Conservation (phyloP, 2,329 filamentous ascomycete genomes). For the Penicillium sclerotiorum region DNA sequence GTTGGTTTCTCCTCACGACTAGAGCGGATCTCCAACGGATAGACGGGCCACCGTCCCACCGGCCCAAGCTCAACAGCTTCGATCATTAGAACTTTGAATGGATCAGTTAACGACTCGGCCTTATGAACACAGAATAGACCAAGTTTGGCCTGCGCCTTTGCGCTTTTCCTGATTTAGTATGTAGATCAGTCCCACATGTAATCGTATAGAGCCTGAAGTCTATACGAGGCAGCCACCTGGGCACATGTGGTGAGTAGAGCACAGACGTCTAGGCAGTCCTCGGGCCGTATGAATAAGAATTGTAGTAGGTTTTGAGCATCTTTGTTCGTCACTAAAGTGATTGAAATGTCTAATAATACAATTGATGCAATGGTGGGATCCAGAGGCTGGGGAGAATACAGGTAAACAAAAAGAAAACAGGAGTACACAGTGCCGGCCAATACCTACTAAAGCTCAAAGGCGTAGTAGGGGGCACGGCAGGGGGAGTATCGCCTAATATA, state of each 20-base stretch:
- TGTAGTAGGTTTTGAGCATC: conserved; percentile 10
- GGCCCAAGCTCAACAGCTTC: neutral
- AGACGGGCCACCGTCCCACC: conserved; percentile 10
- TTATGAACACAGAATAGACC: no score
- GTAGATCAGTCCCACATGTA: no score
- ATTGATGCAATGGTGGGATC: conserved; percentile 25
- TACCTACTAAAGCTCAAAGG: conserved; percentile 12
- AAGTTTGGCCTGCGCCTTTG: no score
- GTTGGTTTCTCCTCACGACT: neutral
- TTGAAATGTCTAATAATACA: conserved; percentile 32
- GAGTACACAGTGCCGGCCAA: conserved; percentile 15
- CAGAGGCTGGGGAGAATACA: conserved; percentile 15
- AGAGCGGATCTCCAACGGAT: conserved; percentile 7
- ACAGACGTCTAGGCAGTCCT: no score
- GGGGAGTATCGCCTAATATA: conserved; percentile 13
- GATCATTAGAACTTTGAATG: neutral
- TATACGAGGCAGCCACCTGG: neutral
- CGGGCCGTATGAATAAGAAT: no score
- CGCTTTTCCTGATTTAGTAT: no score
- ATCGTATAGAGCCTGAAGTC: no score
- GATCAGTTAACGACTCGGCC: no score
- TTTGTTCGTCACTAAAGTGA: conserved; percentile 15
- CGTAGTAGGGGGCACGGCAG: conserved; percentile 20
- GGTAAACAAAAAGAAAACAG: conserved; percentile 17
- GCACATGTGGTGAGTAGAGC: no score